A percentile compares a stretch with the other conserved stretches of the same genome.
Evolutionary conservation across 2,329 filamentous ascomycete genomes (phyloP).

Genomic region (Aureobasidium sp.): DNA sequence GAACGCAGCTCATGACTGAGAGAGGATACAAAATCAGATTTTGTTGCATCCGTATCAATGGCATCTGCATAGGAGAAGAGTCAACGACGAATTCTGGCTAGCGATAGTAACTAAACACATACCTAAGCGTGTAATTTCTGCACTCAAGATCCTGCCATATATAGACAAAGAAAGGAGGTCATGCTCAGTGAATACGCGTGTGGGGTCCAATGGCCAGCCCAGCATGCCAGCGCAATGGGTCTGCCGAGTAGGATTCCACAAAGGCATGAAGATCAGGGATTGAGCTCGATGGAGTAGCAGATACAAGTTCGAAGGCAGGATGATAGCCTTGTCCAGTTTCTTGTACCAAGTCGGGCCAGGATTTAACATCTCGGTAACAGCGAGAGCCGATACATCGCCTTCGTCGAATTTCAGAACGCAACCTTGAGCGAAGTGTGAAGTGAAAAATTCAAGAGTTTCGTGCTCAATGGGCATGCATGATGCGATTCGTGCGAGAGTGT

Average conservation of each 20-base stretch:
- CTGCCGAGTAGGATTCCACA: constrained; percentile 39
- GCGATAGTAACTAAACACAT: no score
- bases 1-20: constrained; percentile 33
- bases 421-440: background rate
- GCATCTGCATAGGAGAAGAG: constrained; percentile 27
- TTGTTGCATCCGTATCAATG: constrained; percentile 31
- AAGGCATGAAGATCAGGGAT: constrained; percentile 41
- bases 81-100: no score
- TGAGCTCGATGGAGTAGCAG: background rate
- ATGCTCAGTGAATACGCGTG: constrained; percentile 24
- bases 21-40: constrained; percentile 33
- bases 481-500: background rate
- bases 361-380: background rate
- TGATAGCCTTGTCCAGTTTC: background rate
- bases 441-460: background rate
- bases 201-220: constrained; percentile 34
- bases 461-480: background rate
- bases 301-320: background rate
- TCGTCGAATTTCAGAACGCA: background rate
- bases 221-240: constrained; percentile 35
- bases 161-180: constrained; percentile 23
- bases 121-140: constrained; percentile 42
- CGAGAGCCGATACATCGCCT: background rate
- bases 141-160: constrained; percentile 48
- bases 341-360: background rate